Evolutionary conservation across 768 basidiomycete species (phyloP), one percentile per base, ranked within the genome.

Genomic region (Lentinus brumalis): DNA sequence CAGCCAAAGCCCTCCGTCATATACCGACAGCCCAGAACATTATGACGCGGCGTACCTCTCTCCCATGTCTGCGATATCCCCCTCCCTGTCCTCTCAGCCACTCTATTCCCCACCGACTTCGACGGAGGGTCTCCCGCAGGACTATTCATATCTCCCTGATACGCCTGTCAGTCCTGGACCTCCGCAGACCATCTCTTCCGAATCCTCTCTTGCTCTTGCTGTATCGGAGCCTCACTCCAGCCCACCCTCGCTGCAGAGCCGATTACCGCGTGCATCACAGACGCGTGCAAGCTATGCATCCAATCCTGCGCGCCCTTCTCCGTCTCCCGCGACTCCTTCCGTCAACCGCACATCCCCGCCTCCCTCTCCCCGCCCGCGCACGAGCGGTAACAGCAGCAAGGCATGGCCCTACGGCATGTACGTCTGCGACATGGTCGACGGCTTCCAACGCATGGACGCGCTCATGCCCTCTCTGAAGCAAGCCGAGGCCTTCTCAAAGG

Each of bases 371-470:
- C 63, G 51, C 65, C 69, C 3, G 55, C 67, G 12, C 55, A 63
- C 53, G 40, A 76, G 29, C 78, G 80, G 49, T 4, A 30, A 31
- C 32, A 10, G n/a, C 29, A 52, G 32, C 53, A 55, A 55, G 26
- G 41, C 53, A 12, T 90, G 88, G 88, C 88, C 88, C 39, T 88
- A 89, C 67, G 88, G 89, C 73, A 88, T 87, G 70, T 85, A 84
- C 9, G 88, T 90, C 21, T 80, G 78, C 52, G 87, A 89, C 69
- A 77, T 89, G 57, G 80, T 86, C 1, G 69, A 72, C 1, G 88
- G 88, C 1, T 88, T 90, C 70, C 78, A 76, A 40, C 73, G 81
- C 42, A 82, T 81, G 77, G 77, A 79, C 55, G 18, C 57, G n/a
- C 64, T 80, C 44, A 73, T 75, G 9, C 74, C 80, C 12, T 75